Conservation (phyloP, 345 rosid species). For the Hibiscus mutabilis region DNA sequence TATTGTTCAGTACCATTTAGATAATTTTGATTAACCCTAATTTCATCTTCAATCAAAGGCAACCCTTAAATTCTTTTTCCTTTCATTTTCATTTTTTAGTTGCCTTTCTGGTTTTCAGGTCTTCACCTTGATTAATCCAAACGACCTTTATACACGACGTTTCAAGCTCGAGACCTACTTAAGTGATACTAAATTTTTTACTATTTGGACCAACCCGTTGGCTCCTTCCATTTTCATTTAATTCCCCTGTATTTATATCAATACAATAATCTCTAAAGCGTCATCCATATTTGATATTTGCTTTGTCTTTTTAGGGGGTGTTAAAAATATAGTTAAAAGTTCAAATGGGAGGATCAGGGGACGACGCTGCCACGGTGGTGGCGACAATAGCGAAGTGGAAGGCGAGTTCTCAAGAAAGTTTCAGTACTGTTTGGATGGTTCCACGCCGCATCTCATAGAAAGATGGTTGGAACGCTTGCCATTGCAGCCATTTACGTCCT, state of each 20-base stretch:
- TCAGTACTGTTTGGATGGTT: slow-evolving; percentile 48
- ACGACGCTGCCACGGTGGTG: slow-evolving; percentile 25
- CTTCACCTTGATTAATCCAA: too few relatives aligned
- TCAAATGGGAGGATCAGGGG: slow-evolving; percentile 37
- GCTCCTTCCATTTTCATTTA: neutral
- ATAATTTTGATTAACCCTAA: neutral
- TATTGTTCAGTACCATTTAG: neutral
- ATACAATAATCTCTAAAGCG: neutral
- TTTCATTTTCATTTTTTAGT: too few relatives aligned
- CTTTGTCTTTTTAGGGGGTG: neutral
- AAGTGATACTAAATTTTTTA: too few relatives aligned
- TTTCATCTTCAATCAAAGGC: neutral
- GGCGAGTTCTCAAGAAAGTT: slow-evolving; percentile 37
- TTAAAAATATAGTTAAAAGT: neutral
- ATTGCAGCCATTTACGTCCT: slow-evolving; percentile 28
- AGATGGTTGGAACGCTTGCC: slow-evolving; percentile 46
- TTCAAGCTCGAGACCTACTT: too few relatives aligned
- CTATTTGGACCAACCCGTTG: too few relatives aligned
- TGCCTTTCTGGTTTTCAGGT: too few relatives aligned
- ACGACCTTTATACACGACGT: too few relatives aligned
- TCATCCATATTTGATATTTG: neutral
- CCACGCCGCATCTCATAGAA: slow-evolving; percentile 36
- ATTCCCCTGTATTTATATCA: neutral
- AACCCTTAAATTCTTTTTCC: neutral
- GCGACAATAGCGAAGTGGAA: slow-evolving; percentile 41